phyloP scores from a whole-genome alignment of 2,329 filamentous ascomycete species.

The Biscogniauxia marginata region DNA sequence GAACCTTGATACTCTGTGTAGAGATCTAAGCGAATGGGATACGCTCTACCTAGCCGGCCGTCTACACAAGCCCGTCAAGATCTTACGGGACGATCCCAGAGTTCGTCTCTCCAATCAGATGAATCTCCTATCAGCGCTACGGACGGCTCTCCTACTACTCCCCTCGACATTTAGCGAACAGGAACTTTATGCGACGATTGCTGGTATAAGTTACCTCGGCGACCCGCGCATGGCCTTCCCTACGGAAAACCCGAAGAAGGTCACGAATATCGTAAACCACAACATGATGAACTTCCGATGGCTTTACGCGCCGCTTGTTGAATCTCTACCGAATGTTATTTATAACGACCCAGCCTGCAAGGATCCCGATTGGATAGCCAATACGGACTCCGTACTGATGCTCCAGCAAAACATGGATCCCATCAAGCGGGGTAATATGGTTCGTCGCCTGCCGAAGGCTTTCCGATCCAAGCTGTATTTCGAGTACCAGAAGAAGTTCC shows the following conservation, averaged over 20 bases:
- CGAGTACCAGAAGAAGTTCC: slow-evolving; percentile 87
- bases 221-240: slow-evolving; percentile 94
- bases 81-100: slow-evolving; percentile 86
- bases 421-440: slow-evolving; percentile 90
- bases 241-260: slow-evolving; percentile 88
- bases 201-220: slow-evolving; percentile 88
- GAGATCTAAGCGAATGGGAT: slow-evolving; percentile 86
- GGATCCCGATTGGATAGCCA: slow-evolving; percentile 61
- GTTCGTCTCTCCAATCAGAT: slow-evolving; percentile 94
- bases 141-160: slow-evolving; percentile 83
- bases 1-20: slow-evolving; percentile 84
- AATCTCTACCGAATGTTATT: slow-evolving; percentile 82
- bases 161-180: slow-evolving; percentile 82
- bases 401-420: slow-evolving; percentile 92
- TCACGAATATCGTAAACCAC: slow-evolving; percentile 88
- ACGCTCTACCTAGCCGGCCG: slow-evolving; percentile 95
- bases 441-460: slow-evolving; percentile 79
- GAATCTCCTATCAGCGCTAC: slow-evolving; percentile 88
- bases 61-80: slow-evolving; percentile 93
- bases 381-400: slow-evolving; percentile 61
- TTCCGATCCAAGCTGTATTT: slow-evolving; percentile 93
- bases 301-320: slow-evolving; percentile 85
- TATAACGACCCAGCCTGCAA: slow-evolving; percentile 67
- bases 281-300: slow-evolving; percentile 90
- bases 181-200: slow-evolving; percentile 86